Percentiles rank a stretch among this genome's conserved stretches.
Conservation (phyloP, 23 red algal species). For the Gracilariopsis chorda region DNA sequence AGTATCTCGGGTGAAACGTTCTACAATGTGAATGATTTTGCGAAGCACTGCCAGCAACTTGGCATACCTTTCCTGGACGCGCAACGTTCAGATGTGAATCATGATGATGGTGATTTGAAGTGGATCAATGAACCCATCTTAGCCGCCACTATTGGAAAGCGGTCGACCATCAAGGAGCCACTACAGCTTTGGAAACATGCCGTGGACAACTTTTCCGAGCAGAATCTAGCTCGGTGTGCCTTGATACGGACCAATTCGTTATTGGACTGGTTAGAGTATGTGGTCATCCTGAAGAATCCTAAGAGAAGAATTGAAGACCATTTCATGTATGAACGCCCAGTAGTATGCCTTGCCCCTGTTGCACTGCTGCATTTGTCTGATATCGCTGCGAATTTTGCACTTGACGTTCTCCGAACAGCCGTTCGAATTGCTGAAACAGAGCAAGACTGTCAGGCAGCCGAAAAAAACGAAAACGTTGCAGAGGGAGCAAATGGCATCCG, state of each 20-base stretch:
- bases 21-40: not conserved
- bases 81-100: not conserved
- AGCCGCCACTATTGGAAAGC: not conserved
- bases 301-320: not conserved
- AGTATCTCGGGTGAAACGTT: conserved; percentile 1
- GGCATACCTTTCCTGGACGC: not conserved
- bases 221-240: conserved; percentile 9
- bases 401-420: conserved; percentile 24
- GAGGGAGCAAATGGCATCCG: not conserved
- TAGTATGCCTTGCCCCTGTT: conserved; percentile 35
- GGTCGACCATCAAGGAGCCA: not conserved
- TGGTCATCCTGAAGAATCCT: not conserved
- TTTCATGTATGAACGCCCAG: not conserved
- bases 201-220: not conserved
- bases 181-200: conserved; percentile 24
- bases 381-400: not conserved
- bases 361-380: conserved; percentile 29
- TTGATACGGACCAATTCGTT: conserved; percentile 1
- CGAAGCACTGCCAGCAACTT: not conserved
- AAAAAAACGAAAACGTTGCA: not conserved
- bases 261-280: conserved; percentile 43
- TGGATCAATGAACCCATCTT: conserved; percentile 22
- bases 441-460: not conserved
- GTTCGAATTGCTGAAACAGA: not conserved
- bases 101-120: not conserved